Base-by-base conservation (phyloP, 495 filamentous ascomycete species). In the Penicillium salamii region DNA sequence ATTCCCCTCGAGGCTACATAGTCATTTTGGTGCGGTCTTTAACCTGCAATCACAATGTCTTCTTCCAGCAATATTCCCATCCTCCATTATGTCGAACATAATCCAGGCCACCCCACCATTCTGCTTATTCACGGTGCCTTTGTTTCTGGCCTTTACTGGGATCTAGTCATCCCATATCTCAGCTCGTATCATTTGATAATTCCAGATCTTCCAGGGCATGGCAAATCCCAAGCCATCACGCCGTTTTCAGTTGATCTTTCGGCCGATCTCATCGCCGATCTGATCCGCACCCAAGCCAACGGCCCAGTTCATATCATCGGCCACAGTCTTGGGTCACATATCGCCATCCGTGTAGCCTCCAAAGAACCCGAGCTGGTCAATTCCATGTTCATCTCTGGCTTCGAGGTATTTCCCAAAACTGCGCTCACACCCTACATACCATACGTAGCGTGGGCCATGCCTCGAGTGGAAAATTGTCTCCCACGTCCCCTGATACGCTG, bases 121-220 rank as follows among this genome's bases (percentile, higher is more conserved):
- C 35, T 60, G 3, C 42, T 60, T 5, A 60, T 57, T 23, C 57
- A 60, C 18, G 53, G 57, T 24, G 57, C 39, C 43, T 50, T 52
- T 26, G 36, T 41, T 15, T 43, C 28, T 15, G 29, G 36, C 26
- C 18, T 35, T 23, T 45, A 57, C 33, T 60, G 53, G 57, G 40
- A 53, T 17, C 18, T 46, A 0, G 53, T 60, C 5, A 29, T 46
- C n/a, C 49, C 49, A 12, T 29, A 42, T 24, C 53, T 60, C n/a
- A 39, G 31, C 11, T 32, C 38, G 23, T 60, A 57, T 42, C 57
- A 57, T 34, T 18, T 60, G 11, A 40, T 57, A 14, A 24, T 50
- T 6, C 57, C 57, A 11, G 57, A 60, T 14, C 53, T 60, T 4
- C 49, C 57, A 7, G 41, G 38, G 9, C 57, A 60, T 47, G 57